A percentile compares a stretch with the other conserved stretches of the same genome.
These are phyloP conservation scores for Ophiostoma piceae DNA, from an alignment of 2,329 filamentous ascomycete genomes.

Conservation along the genomic window DNA sequence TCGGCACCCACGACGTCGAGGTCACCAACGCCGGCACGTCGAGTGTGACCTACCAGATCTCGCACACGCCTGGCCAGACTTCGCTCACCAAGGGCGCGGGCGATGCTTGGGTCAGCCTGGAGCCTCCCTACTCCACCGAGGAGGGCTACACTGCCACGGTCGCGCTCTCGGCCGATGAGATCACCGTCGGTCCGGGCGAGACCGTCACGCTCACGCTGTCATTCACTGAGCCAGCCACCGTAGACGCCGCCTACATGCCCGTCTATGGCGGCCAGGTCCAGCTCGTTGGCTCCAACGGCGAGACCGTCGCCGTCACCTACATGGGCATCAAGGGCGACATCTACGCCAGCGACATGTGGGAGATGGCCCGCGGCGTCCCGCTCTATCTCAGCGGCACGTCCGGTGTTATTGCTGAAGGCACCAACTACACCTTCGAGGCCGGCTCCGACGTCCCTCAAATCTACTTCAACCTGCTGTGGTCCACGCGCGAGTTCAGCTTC, in stretches of 20 bases:
- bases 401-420: background rate
- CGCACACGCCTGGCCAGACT: slow-evolving; percentile 12
- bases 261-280: slow-evolving; percentile 36
- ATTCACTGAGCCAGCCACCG: background rate
- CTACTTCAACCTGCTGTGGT: slow-evolving; percentile 28
- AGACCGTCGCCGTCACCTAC: slow-evolving; percentile 35
- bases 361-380: background rate
- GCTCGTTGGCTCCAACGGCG: slow-evolving; percentile 33
- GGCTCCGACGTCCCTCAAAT: slow-evolving; percentile 21
- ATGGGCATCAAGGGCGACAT: slow-evolving; percentile 24
- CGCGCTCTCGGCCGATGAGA: background rate
- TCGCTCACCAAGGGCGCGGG: background rate
- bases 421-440: slow-evolving; percentile 3
- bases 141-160: background rate
- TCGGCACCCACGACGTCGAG: slow-evolving; percentile 16
- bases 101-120: background rate
- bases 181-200: background rate
- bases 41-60: slow-evolving; percentile 19
- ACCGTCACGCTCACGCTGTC: background rate
- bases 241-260: slow-evolving; percentile 31
- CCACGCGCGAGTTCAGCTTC: slow-evolving; percentile 26
- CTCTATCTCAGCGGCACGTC: background rate
- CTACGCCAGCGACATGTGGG: slow-evolving; percentile 10
- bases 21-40: slow-evolving; percentile 18
- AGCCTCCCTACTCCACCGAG: background rate